Conservation (phyloP, 2,329 filamentous ascomycete genomes). For the Chaetothyriales sp. region DNA sequence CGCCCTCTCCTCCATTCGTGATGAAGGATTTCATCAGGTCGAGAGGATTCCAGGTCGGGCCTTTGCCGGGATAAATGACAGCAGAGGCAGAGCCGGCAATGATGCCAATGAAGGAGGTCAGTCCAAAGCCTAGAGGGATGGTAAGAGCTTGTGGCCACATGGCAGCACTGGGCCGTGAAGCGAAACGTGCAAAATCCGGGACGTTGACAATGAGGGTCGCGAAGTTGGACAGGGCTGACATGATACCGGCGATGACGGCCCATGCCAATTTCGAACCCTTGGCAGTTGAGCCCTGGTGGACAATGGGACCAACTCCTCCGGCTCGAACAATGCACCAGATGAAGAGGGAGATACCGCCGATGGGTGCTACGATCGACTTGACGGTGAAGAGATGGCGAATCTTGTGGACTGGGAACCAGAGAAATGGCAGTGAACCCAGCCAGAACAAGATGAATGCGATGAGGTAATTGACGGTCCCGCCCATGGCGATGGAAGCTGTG, state of each 20-base stretch:
- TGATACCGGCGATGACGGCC: conserved; percentile 72
- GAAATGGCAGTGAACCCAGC: conserved; percentile 12
- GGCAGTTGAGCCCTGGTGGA: conserved; percentile 51
- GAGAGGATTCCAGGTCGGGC: conserved; percentile 32
- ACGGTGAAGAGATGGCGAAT: conserved; percentile 73
- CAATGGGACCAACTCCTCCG: conserved; percentile 69
- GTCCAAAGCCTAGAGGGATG: conserved; percentile 13
- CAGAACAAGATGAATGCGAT: conserved; percentile 26
- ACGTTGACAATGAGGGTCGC: conserved; percentile 70
- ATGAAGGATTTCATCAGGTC: conserved; percentile 25
- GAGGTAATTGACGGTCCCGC: conserved; percentile 25
- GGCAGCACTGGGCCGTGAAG: conserved; percentile 22
- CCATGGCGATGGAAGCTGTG: conserved; percentile 19
- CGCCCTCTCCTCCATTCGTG: conserved; percentile 18
- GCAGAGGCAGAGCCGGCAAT: conserved; percentile 24
- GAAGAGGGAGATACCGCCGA: conserved; percentile 72
- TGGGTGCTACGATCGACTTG: conserved; percentile 72
- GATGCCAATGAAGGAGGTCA: conserved; percentile 24
- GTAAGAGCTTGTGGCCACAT: conserved; percentile 16
- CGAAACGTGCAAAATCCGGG: conserved; percentile 65
- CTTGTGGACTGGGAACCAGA: conserved; percentile 22
- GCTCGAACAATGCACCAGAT: conserved; percentile 75
- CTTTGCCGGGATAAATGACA: conserved; percentile 22
- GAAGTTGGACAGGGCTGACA: conserved; percentile 83
- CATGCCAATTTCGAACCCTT: conserved; percentile 61